phyloP scores from a whole-genome alignment of 169 alveolate species.

The Eimeria zaria region DNA sequence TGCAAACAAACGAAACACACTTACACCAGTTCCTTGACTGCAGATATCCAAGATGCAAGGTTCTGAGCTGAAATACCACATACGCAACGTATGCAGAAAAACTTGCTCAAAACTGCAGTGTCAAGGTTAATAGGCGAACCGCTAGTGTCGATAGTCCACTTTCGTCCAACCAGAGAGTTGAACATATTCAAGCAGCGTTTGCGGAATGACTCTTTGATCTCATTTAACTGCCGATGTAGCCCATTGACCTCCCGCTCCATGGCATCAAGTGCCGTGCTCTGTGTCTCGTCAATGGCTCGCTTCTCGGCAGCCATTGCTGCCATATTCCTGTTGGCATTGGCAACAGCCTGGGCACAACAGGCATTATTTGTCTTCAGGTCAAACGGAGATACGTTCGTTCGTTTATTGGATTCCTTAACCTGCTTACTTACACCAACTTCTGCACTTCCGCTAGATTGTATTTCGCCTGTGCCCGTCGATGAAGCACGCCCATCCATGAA shows the following conservation, averaged over 20 bases:
- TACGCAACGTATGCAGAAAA: background rate
- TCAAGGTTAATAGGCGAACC: conserved; percentile 9
- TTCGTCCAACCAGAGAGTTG: conserved; percentile 46
- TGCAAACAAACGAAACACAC: conserved; percentile 1
- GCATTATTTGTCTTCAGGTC: background rate
- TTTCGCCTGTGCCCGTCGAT: background rate
- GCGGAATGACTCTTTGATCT: conserved; percentile 23
- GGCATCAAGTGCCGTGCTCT: conserved; percentile 33
- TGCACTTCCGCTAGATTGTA: background rate
- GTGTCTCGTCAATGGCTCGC: conserved; percentile 30
- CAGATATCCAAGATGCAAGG: background rate
- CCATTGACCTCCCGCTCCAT: conserved; percentile 14
- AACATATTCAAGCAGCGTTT: conserved; percentile 22
- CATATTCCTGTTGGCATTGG: conserved; percentile 35
- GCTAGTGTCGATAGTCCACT: conserved; percentile 56
- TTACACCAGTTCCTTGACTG: background rate
- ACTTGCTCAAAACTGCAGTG: background rate
- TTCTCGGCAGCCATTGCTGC: conserved; percentile 53
- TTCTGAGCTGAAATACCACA: background rate
- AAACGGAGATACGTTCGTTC: background rate
- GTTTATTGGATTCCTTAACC: background rate
- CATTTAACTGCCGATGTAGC: conserved; percentile 30
- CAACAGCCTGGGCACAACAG: conserved; percentile 34
- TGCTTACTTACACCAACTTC: background rate
- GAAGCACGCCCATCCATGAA: conserved; percentile 17